A percentile compares a stretch with the other conserved stretches of the same genome.
phyloP scores from a whole-genome alignment of 441 rosid genomes.

The Capsella rubella region DNA sequence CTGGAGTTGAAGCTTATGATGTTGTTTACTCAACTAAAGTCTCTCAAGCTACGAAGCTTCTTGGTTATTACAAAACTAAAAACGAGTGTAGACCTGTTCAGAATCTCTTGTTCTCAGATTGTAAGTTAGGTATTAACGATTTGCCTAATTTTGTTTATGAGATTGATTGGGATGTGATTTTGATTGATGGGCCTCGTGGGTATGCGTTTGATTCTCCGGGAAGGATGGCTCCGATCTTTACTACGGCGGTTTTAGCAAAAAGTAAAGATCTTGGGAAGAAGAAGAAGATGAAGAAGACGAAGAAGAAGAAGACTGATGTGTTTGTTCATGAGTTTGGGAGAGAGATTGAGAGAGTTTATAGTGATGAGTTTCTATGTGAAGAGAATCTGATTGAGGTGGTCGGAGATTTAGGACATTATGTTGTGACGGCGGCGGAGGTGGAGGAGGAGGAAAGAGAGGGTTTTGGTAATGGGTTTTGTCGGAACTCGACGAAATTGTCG shows the following conservation, averaged over 20 bases:
- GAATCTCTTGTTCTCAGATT: constrained; percentile 83
- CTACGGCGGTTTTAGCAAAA: constrained; percentile 74
- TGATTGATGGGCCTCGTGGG: constrained; percentile 85
- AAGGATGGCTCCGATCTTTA: constrained; percentile 83
- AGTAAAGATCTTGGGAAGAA: constrained; percentile 49
- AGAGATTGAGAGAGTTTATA: constrained; percentile 64
- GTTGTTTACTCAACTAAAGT: constrained; percentile 77
- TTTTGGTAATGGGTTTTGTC: constrained; percentile 53
- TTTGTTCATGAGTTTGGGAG: constrained; percentile 74
- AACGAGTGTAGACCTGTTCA: constrained; percentile 81
- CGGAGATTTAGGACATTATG: constrained; percentile 64
- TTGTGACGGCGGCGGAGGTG: constrained; percentile 43
- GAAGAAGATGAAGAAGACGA: constrained; percentile 16
- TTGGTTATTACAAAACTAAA: constrained; percentile 48
- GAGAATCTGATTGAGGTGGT: constrained; percentile 64
- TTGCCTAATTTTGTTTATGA: constrained; percentile 84
- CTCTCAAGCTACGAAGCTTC: constrained; percentile 51
- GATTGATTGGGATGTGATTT: constrained; percentile 77
- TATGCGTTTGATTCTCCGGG: constrained; percentile 70
- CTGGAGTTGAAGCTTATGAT: constrained; percentile 79
- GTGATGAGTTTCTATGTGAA: constrained; percentile 68
- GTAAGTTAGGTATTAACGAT: constrained; percentile 76
- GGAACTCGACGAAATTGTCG: constrained; percentile 45
- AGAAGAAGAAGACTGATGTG: constrained; percentile 58
- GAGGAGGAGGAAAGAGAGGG: neutral